A percentile compares a stretch with the other conserved stretches of the same genome.
Evolutionary conservation across 352 stramenopile genomes (phyloP).

Genomic region (Phytophthora quininea): DNA sequence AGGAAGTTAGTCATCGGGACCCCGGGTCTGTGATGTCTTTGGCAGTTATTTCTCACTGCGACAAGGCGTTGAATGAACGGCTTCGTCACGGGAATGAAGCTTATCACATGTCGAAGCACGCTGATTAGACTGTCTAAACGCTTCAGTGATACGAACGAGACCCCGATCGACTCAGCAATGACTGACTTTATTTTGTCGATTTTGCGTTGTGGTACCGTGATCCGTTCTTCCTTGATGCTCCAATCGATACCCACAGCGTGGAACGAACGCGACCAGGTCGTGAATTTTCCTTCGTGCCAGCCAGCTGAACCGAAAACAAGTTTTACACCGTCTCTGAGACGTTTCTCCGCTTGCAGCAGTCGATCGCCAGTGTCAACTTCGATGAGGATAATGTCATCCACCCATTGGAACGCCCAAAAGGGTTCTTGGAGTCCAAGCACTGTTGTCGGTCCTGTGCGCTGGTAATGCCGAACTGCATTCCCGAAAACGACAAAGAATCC

Average conservation of each 20-base stretch:
- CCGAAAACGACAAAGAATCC: conserved; percentile 7
- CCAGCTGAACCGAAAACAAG: conserved; percentile 12
- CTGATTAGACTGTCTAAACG: conserved; percentile 2
- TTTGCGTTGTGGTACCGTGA: conserved; percentile 12
- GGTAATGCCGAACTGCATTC: conserved; percentile 6
- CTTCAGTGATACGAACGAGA: conserved; percentile 5
- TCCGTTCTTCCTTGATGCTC: conserved; percentile 2
- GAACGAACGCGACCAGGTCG: conserved; percentile 2
- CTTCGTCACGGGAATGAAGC: conserved; percentile 9
- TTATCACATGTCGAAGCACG: conserved; percentile 7
- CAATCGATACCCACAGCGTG: conserved; percentile 11
- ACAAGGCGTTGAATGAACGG: conserved; percentile 11
- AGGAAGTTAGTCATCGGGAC: conserved; percentile 1
- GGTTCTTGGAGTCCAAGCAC: neutral
- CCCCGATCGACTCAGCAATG: neutral
- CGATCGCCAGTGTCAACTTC: conserved; percentile 3
- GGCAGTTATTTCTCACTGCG: neutral
- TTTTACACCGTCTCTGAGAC: conserved; percentile 17
- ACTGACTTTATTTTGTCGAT: neutral
- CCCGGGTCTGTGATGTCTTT: neutral
- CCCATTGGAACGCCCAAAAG: conserved; percentile 9
- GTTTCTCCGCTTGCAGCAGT: conserved; percentile 5
- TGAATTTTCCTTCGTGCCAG: conserved; percentile 13
- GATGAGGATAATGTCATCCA: conserved; percentile 11
- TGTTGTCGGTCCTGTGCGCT: neutral